Evolutionary conservation across 2,329 filamentous ascomycete genomes (phyloP), one percentile per base, ranked within the genome.

Genomic region (Colletotrichum lupini): DNA sequence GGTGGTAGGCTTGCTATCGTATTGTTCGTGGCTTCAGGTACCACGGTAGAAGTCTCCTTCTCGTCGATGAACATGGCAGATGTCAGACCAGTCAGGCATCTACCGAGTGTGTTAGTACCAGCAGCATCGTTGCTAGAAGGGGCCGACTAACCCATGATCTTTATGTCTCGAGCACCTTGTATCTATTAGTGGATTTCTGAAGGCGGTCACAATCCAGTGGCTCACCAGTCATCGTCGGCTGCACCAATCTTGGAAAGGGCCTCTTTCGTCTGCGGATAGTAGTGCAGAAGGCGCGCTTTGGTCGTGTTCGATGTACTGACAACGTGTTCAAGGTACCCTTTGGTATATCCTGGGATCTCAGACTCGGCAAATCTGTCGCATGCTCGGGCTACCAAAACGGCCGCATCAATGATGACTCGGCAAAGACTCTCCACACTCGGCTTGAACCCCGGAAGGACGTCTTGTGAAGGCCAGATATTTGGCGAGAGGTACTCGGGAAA

Each of bases 51-150:
- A 75, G 85, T 77, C 73, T 81, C 80, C 42, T 82, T 83, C 84
- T 98, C 96, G 79, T 98, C 95, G 75, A 98, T 89, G 82, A 97
- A 98, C 95, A 98, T 98, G 77, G 96, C 95, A 2, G 93, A 96
- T 0, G 97, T 99, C 42, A 99, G 87, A 16, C 95, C 96, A 0
- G 97, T 99, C 37, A 99, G 88, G 80, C 96, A 98, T 56, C 97
- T 95, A 19, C 53, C 53, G 12, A 56, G 78, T 98, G 42, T 9
- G 19, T 49, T 49, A 49, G 42, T 19, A 22, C 8, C n/a, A 4
- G 8, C 42, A 49, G 19, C 19, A 22, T 19, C 19, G n/a, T 9
- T 9, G 16, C 19, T 49, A 14, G 19, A 7, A 14, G 14, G 42
- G 19, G 42, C 16, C 37, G 8, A 49, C 19, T n/a, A n/a, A 49